Evolutionary conservation across 306 rosid genomes (phyloP), one percentile per base, ranked within the genome.

Genomic region (Prinsepia uniflora): DNA sequence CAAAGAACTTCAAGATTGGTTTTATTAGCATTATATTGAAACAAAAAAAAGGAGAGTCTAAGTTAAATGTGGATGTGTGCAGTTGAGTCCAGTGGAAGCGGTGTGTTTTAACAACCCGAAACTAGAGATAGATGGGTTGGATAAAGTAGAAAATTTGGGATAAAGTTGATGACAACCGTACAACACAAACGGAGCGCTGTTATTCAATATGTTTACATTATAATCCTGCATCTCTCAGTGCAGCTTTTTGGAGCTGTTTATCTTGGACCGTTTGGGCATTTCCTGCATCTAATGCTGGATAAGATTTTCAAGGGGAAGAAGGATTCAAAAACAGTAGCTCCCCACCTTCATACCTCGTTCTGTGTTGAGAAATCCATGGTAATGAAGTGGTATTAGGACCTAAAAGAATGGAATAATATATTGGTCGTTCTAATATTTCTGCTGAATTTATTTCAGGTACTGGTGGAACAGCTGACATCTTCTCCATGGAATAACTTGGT

Each of bases 261-360:
- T 85, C 86, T 89, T 77, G 99, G 99, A 83, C 99, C 99, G 22
- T 87, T 89, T 75, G 95, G 97, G 57, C 99, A 89, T 84, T 91
- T n/a, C 82, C 79, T 82, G 73, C 90, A 94, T 55, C 63, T 72
- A 24, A 56, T 78, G 42, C 84, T 94, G 15, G 99, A 94, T 18
- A 94, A 84, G 71, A 84, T 87, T 79, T 94, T 94, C 95, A 82
- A 87, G 76, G 99, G 99, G 76, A 94, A 89, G 85, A 89, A 83
- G 81, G 99, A 94, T 79, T 40, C 90, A 48, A 89, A 83, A 84
- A 91, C 99, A 53, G 95, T 91, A 47, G 90, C 84, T 42, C 17
- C 65, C 55, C 8, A 55, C 43, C 74, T 59, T 49, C 66, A 50
- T 68, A 13, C 62, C 78, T 73, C 46, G 19, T 58, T 65, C 10